Percentiles rank a stretch among this genome's conserved stretches.
Evolutionary conservation across 2,329 filamentous ascomycete genomes (phyloP).

Genomic region (Aspergillus felis): DNA sequence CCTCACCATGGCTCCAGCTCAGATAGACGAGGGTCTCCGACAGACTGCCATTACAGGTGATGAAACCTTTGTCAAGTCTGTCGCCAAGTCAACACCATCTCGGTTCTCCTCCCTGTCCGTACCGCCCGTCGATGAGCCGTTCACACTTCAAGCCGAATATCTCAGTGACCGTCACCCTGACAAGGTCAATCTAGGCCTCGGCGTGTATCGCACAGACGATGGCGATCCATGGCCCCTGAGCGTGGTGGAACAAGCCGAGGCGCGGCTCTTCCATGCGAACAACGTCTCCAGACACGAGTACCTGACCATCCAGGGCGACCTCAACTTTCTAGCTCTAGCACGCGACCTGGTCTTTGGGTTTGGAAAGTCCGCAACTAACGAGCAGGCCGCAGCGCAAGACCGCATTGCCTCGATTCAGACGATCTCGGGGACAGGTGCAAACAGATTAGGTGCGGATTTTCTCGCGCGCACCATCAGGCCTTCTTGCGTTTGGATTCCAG

Average conservation of each 20-base stretch:
- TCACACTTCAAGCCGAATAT: conserved; percentile 46
- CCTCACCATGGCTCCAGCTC: background rate
- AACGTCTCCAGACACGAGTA: conserved; percentile 95
- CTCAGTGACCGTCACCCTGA: conserved; percentile 64
- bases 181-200: conserved; percentile 91
- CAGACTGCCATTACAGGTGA: conserved; percentile 3
- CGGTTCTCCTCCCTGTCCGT: conserved; percentile 15
- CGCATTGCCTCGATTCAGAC: conserved; percentile 64
- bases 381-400: conserved; percentile 14
- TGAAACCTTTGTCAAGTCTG: background rate
- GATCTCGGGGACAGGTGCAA: conserved; percentile 72
- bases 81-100: conserved; percentile 1
- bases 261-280: conserved; percentile 54
- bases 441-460: conserved; percentile 22
- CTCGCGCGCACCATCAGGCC: conserved; percentile 14
- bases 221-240: conserved; percentile 93
- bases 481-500: conserved; percentile 72
- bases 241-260: conserved; percentile 62
- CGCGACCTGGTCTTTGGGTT: conserved; percentile 76
- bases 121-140: conserved; percentile 21
- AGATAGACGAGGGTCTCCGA: background rate
- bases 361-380: background rate
- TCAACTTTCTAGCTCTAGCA: conserved; percentile 76
- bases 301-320: conserved; percentile 82
- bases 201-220: conserved; percentile 85